These are phyloP conservation scores for Backusella tuberculispora DNA, from an alignment of 192 early-diverging fungal genomes.

Conservation along the genomic window DNA sequence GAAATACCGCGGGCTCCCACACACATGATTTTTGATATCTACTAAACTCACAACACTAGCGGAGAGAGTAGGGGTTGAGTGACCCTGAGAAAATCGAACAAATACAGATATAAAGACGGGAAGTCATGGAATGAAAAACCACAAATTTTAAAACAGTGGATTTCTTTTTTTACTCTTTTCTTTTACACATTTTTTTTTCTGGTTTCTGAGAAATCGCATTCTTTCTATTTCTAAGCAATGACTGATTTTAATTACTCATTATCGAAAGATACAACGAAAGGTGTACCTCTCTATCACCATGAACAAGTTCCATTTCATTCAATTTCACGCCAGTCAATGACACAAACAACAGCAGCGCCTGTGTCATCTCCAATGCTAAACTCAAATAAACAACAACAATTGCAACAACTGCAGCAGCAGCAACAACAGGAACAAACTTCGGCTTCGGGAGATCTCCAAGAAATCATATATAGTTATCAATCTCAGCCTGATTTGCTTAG, in stretches of 20 bases:
- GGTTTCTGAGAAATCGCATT: neutral
- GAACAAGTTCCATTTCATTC: constrained; percentile 29
- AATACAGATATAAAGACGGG: constrained; percentile 23
- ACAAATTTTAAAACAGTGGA: constrained; percentile 13
- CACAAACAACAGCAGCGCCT: neutral
- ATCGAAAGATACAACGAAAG: constrained; percentile 18
- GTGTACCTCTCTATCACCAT: constrained; percentile 21
- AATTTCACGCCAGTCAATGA: constrained; percentile 13
- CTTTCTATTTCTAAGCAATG: neutral
- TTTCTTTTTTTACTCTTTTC: neutral
- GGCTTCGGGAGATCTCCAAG: constrained; percentile 48
- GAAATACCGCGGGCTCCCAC: constrained; percentile 23
- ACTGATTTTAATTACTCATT: constrained; percentile 12
- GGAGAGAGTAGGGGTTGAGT: constrained; percentile 16
- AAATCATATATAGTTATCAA: constrained; percentile 49
- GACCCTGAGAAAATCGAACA: constrained; percentile 29
- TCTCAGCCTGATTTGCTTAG: constrained; percentile 57
- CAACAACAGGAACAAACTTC: constrained; percentile 7
- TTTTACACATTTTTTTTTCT: neutral
- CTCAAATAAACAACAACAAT: constrained; percentile 9
- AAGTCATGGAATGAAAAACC: constrained; percentile 23
- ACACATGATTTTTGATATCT: constrained; percentile 13
- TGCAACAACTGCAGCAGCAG: neutral
- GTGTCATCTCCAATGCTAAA: neutral
- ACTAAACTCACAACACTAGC: constrained; percentile 20